Evolutionary conservation across 1,139 yeast genomes (phyloP), one percentile per base, ranked within the genome.

Genomic region (Citeromyces siamensis): DNA sequence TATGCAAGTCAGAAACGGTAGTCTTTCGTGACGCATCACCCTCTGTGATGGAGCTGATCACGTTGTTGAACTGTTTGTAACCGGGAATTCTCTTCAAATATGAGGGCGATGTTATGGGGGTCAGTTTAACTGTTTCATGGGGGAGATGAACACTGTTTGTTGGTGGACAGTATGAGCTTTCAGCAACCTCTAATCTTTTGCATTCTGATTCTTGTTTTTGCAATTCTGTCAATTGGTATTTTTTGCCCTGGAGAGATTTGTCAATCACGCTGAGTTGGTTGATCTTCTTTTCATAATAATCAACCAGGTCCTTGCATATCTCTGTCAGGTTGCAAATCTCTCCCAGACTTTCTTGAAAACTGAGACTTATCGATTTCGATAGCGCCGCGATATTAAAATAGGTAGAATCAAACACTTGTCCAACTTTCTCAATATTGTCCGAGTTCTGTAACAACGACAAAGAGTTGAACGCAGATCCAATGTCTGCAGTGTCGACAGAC

Each of bases 341-440:
- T 5, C 83, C 77, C 23, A 88, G 60, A 4, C 94, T 94, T 51
- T 88, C 97, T 31, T 84, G 71, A 46, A 86, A 78, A 38, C 75
- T 73, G 7, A 84, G 71, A 43, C 83, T 77, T 34, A 88, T 61
- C 34, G 75, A 72, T 31, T 75, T 70, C n/a, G 80, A 76, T 17
- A 88, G 62, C 4, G 75, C 65, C 43, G 78, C 82, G 29, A 85
- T 66, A 10, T 82, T 68, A 32, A 79, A 64, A 40, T 75, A 77
- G 26, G 77, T 74, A 33, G 82, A 68, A 51, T 85, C 95, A 48
- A 81, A 77, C 0, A 82, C 77, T 50, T 80, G 85, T 3, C 96
- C 95, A 10, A 84, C 68, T 43, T 75, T 72, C 45, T 86, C 94
- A 35, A 85, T 63, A 2, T 68, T 43, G 34, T 45, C 66, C 5